Conservation (phyloP, 2,329 filamentous ascomycete genomes). For the Pseudogymnoascus sp. region DNA sequence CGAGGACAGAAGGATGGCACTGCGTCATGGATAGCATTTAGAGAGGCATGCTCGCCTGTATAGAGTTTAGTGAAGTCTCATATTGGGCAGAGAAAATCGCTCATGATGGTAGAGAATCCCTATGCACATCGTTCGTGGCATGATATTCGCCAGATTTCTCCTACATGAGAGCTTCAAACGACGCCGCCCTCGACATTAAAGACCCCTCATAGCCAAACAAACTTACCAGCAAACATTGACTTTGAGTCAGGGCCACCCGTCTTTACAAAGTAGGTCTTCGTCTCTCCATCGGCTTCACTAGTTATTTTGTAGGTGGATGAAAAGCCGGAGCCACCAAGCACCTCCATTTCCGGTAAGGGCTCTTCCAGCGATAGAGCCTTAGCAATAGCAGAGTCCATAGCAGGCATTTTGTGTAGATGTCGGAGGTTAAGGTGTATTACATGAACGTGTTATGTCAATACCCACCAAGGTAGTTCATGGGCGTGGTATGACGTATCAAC, state of each 20-base stretch:
- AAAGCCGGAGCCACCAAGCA: constrained; percentile 60
- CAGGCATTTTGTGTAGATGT: not conserved
- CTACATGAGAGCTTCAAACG: not conserved
- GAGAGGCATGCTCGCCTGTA: constrained; percentile 70
- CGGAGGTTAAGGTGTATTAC: not conserved
- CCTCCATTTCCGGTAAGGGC: constrained; percentile 18
- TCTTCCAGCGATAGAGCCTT: not conserved
- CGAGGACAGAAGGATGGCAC: constrained; percentile 71
- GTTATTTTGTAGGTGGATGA: constrained; percentile 58
- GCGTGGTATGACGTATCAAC: not conserved
- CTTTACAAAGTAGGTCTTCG: constrained; percentile 60
- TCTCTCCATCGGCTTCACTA: constrained; percentile 27
- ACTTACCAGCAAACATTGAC: constrained; percentile 61
- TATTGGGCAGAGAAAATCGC: not conserved
- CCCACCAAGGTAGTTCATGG: not conserved
- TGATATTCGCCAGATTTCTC: not conserved
- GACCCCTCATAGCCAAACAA: not conserved
- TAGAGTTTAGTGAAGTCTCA: constrained; percentile 30
- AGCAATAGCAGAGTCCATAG: not conserved
- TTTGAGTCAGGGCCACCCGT: constrained; percentile 55
- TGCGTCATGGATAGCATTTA: constrained; percentile 68
- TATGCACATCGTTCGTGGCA: not conserved
- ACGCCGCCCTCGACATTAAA: not conserved
- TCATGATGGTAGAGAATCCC: not conserved
- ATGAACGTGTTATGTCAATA: not conserved